Percentiles rank a stretch among this genome's conserved stretches.
Evolutionary conservation across 352 stramenopile species (phyloP).

Genomic region (Pythium dissotocum): DNA sequence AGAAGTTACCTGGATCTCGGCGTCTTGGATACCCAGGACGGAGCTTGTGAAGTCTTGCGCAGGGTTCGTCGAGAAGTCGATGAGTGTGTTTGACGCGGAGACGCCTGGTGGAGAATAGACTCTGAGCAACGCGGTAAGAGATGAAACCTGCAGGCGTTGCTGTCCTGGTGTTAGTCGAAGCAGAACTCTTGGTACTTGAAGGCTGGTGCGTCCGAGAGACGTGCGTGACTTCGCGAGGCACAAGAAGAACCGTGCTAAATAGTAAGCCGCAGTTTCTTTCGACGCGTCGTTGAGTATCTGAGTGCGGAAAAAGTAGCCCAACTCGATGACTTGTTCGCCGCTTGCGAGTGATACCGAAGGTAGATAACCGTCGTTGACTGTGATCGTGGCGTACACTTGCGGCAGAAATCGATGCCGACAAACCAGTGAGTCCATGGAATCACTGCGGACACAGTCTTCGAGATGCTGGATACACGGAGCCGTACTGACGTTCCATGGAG

Average conservation of each 20-base stretch:
- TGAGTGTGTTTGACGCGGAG: neutral
- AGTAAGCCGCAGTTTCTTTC: neutral
- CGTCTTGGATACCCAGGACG: neutral
- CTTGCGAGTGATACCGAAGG: neutral
- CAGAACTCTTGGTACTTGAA: neutral
- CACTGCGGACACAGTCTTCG: conserved; percentile 6
- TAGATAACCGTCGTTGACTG: neutral
- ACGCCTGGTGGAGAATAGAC: neutral
- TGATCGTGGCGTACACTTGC: conserved; percentile 1
- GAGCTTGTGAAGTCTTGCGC: neutral
- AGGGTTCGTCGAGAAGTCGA: neutral
- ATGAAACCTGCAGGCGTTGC: neutral
- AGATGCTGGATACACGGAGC: conserved; percentile 2
- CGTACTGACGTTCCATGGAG: conserved; percentile 9
- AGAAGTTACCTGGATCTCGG: neutral
- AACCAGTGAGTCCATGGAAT: conserved; percentile 14
- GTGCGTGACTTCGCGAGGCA: neutral
- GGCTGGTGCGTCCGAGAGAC: neutral
- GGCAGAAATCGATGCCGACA: conserved; percentile 15
- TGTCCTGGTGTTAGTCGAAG: conserved; percentile 6
- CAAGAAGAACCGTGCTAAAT: conserved; percentile 10
- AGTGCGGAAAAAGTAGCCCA: neutral
- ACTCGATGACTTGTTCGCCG: neutral
- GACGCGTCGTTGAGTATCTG: neutral
- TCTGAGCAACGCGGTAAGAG: neutral